Conservation (phyloP, 2,329 filamentous ascomycete genomes). For the Thelonectria rubi region DNA sequence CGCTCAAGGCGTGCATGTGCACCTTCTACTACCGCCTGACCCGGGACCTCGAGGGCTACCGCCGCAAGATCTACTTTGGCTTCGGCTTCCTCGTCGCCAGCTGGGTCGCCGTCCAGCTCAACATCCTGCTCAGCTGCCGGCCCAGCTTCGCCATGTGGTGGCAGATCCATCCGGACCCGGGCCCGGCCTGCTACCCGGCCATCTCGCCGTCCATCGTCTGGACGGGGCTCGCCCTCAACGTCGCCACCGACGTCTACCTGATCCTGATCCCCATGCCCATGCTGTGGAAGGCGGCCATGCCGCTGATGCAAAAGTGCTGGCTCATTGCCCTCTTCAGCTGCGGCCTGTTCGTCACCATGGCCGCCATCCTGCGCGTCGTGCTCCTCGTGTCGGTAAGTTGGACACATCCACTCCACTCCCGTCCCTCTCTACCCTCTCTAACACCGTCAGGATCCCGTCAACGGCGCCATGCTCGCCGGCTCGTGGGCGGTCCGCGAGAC, state of each 20-base stretch:
- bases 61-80: slow-evolving; percentile 58
- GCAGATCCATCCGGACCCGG: slow-evolving; percentile 68
- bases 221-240: slow-evolving; percentile 61
- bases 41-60: slow-evolving; percentile 52
- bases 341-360: slow-evolving; percentile 53
- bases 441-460: slow-evolving; percentile 49
- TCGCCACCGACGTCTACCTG: slow-evolving; percentile 66
- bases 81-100: slow-evolving; percentile 59
- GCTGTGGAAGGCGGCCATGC: slow-evolving; percentile 51
- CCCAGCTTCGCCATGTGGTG: slow-evolving; percentile 62
- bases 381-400: slow-evolving; percentile 42
- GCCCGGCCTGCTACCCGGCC: slow-evolving; percentile 58
- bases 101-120: slow-evolving; percentile 59
- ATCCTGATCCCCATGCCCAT: slow-evolving; percentile 67
- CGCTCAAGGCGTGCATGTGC: slow-evolving; percentile 65
- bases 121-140: slow-evolving; percentile 61
- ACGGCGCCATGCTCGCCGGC: slow-evolving; percentile 53
- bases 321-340: slow-evolving; percentile 52
- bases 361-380: slow-evolving; percentile 49
- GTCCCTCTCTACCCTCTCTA: not conserved
- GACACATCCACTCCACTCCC: no score
- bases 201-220: slow-evolving; percentile 61
- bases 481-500: slow-evolving; percentile 56
- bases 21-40: slow-evolving; percentile 66
- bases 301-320: slow-evolving; percentile 49